phyloP scores from a whole-genome alignment of 1,284 basidiomycete species.

The Golubevia pallescens region DNA sequence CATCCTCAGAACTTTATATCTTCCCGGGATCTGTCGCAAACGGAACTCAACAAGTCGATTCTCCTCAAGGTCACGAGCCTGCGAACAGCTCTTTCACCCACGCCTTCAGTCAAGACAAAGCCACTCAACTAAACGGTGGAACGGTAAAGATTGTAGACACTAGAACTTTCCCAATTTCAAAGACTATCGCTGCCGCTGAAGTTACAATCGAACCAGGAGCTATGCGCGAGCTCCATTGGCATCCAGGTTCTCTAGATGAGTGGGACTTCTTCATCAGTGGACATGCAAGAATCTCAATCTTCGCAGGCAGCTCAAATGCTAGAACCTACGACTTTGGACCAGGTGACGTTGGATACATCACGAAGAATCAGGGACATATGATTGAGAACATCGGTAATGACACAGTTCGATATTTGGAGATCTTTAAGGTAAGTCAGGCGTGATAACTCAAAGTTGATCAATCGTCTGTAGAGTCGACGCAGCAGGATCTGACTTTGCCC shows the following conservation, averaged over 20 bases:
- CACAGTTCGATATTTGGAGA: slow-evolving; percentile 72
- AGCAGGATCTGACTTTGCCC: not conserved
- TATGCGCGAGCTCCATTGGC: slow-evolving; percentile 74
- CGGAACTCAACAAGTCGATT: slow-evolving; percentile 66
- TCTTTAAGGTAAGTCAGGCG: slow-evolving; percentile 73
- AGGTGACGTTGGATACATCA: slow-evolving; percentile 72
- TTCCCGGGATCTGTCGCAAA: slow-evolving; percentile 20
- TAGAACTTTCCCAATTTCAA: slow-evolving; percentile 70
- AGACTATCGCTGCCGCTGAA: slow-evolving; percentile 72
- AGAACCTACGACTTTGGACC: slow-evolving; percentile 74
- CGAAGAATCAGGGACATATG: slow-evolving; percentile 70
- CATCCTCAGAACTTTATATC: slow-evolving; percentile 61
- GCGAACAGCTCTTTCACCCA: slow-evolving; percentile 68
- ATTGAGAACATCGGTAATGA: slow-evolving; percentile 76
- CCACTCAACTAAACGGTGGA: slow-evolving; percentile 69
- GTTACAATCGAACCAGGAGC: slow-evolving; percentile 75
- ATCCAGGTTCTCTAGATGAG: slow-evolving; percentile 69
- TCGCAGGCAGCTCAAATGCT: slow-evolving; percentile 72
- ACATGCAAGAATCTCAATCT: slow-evolving; percentile 71
- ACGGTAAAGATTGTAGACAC: slow-evolving; percentile 73
- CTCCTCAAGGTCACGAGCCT: slow-evolving; percentile 70
- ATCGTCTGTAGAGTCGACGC: not conserved
- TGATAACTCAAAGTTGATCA: slow-evolving; percentile 64
- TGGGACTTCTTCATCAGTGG: slow-evolving; percentile 66
- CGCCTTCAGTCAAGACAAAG: slow-evolving; percentile 69